These are phyloP conservation scores for Pogostemon cablin DNA, from an alignment of 257 asterid species.

Conservation along the genomic window DNA sequence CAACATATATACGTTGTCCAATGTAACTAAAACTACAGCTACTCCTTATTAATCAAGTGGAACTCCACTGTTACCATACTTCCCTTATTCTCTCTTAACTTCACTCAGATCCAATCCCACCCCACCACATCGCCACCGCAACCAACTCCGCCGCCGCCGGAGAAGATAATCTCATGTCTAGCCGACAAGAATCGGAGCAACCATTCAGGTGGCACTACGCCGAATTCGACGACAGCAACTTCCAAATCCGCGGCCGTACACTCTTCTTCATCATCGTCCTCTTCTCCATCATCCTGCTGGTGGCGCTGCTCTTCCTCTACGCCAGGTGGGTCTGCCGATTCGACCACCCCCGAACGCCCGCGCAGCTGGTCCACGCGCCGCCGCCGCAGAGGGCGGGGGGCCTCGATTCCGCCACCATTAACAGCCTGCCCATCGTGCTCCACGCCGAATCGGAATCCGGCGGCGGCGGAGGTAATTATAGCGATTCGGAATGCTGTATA, in stretches of 20 bases:
- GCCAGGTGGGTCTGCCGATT: conserved; percentile 62
- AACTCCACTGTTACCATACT: conserved; percentile 4
- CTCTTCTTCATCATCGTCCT: conserved; percentile 69
- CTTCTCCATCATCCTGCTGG: conserved; percentile 47
- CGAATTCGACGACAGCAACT: conserved; percentile 73
- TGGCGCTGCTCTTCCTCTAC: conserved; percentile 58
- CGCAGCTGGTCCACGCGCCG: conserved; percentile 45
- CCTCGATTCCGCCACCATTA: conserved; percentile 51
- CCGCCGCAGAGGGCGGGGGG: conserved; percentile 40
- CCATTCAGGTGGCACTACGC: conserved; percentile 77
- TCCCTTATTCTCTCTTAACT: not conserved
- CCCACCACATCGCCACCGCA: not conserved
- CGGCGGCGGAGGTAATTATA: not conserved
- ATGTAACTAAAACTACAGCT: conserved; percentile 22
- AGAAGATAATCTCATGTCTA: not conserved
- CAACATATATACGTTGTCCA: not conserved
- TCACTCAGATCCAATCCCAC: conserved; percentile 24
- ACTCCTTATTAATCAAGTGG: conserved; percentile 21
- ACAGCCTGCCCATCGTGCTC: conserved; percentile 51
- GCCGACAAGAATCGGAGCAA: conserved; percentile 32
- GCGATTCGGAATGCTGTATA: conserved; percentile 63
- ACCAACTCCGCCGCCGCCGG: not conserved
- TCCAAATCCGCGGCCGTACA: conserved; percentile 70
- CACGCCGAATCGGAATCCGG: conserved; percentile 28
- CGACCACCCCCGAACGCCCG: conserved; percentile 24